These are phyloP conservation scores for Citrus medica DNA, from an alignment of 345 rosid species.

Conservation along the genomic window DNA sequence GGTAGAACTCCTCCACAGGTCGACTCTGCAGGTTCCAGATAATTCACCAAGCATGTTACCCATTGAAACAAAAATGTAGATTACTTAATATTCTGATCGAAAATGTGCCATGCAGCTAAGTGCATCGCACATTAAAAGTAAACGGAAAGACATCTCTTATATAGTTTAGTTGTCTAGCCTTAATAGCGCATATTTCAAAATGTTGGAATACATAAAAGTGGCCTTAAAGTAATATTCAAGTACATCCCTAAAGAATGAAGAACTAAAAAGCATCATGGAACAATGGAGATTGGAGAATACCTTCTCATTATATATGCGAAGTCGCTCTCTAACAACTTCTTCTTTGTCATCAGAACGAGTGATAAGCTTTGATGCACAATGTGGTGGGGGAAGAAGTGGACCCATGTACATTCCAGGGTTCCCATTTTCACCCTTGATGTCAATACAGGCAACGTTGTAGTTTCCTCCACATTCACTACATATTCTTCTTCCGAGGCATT, in stretches of 20 bases:
- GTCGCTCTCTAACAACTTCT: slow-evolving; percentile 86
- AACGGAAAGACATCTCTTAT: background rate
- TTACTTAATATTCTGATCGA: background rate
- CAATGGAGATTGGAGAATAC: slow-evolving; percentile 28
- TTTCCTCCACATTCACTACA: slow-evolving; percentile 90
- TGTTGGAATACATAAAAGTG: background rate
- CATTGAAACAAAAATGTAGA: background rate
- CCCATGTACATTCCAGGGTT: slow-evolving; percentile 85
- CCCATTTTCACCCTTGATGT: slow-evolving; percentile 76
- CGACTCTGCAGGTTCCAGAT: slow-evolving; percentile 50
- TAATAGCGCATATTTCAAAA: background rate
- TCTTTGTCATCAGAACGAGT: slow-evolving; percentile 86
- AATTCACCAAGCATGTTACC: slow-evolving; percentile 1
- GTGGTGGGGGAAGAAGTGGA: slow-evolving; percentile 93
- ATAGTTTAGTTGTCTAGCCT: background rate
- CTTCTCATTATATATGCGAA: slow-evolving; percentile 68
- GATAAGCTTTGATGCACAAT: slow-evolving; percentile 79
- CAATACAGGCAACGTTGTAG: slow-evolving; percentile 82
- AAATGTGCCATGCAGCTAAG: background rate
- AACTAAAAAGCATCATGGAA: background rate
- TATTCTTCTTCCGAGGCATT: slow-evolving; percentile 94
- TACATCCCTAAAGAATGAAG: background rate
- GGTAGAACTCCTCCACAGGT: slow-evolving; percentile 93
- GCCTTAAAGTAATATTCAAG: background rate
- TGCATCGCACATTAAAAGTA: background rate